phyloP scores from a whole-genome alignment of 1,139 yeast species.

The Yamadazyma dushanensis region DNA sequence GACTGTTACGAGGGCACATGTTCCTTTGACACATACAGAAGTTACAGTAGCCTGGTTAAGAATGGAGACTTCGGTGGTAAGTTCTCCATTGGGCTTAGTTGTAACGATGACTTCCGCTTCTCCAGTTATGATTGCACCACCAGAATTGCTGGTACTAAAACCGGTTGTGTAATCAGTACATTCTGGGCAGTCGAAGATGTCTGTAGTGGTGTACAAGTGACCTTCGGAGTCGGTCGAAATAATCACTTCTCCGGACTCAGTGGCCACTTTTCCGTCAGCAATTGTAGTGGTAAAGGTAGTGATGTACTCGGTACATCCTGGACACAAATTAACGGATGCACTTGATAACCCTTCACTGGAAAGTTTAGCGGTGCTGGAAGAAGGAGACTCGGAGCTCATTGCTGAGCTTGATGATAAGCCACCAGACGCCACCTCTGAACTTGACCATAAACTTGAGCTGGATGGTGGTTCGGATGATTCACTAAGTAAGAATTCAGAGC shows the following conservation, averaged over 20 bases:
- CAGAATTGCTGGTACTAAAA: conserved; percentile 14
- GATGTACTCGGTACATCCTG: conserved; percentile 11
- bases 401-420: too few species aligned
- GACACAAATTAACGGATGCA: conserved; percentile 13
- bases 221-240: conserved; percentile 12
- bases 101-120: conserved; percentile 12
- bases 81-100: conserved; percentile 12
- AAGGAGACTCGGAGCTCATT: too few species aligned
- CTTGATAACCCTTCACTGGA: conserved; percentile 7
- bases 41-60: conserved; percentile 8
- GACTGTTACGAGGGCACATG: conserved; percentile 12
- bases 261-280: conserved; percentile 11
- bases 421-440: too few species aligned
- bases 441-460: too few species aligned
- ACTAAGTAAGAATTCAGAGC: too few species aligned
- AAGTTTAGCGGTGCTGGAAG: conserved; percentile 7
- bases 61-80: conserved; percentile 8
- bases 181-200: conserved; percentile 9
- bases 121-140: conserved; percentile 13
- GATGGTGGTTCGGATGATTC: too few species aligned
- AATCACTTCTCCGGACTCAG: conserved; percentile 11
- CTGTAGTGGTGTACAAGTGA: conserved; percentile 14
- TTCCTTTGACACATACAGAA: conserved; percentile 13
- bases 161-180: conserved; percentile 17
- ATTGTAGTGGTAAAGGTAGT: conserved; percentile 8